Evolutionary conservation across 1,284 basidiomycete species (phyloP), one percentile per base, ranked within the genome.

Genomic region (Tylopilus orsonianus): DNA sequence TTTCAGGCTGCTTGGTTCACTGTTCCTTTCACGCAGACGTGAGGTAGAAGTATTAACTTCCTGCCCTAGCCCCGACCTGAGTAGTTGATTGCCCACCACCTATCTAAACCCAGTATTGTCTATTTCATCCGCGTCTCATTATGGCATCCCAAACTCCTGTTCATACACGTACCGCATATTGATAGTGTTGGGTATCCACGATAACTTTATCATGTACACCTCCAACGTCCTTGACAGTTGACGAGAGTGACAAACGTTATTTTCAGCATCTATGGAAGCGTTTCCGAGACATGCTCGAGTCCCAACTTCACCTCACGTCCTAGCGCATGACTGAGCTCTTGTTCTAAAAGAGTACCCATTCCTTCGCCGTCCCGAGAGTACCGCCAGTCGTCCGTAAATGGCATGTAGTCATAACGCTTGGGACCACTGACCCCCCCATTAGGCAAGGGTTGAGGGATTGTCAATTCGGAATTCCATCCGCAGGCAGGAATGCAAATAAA

Each of bases 351-450:
- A 6, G 73, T 70, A 9, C 80, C 79, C 52, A 96, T 68, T 12
- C 80, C 76, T 30, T 73, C 71, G 14, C 79, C 79, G 49, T 88
- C 84, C 39, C 93, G 79, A 16, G 76, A 72, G 65, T 96, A 95
- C 20, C 88, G 72, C 93, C 93, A 97, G 44, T 78, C 73, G 45
- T 81, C 75, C 20, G 67, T 64, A 27, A 67, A 68, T 50, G 71
- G 68, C 10, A 73, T 72, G 58, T 87, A 91, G 67, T 93, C 91
- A 65, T 93, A 97, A 35, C 93, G 83, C 70, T 90, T 89, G 10
- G 93, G 93, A 14, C 93, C 93, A 59, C 93, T 93, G 34, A 30
- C 20, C 53, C 36, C 34, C 51, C 40, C 22, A 44, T 30, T 42
- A 14, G n/a, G 36, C 19, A 13, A 41, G 14, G 24, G 27, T 44